These are phyloP conservation scores for Tricholoma matsutake DNA, from an alignment of 768 basidiomycete species.

Conservation along the genomic window DNA sequence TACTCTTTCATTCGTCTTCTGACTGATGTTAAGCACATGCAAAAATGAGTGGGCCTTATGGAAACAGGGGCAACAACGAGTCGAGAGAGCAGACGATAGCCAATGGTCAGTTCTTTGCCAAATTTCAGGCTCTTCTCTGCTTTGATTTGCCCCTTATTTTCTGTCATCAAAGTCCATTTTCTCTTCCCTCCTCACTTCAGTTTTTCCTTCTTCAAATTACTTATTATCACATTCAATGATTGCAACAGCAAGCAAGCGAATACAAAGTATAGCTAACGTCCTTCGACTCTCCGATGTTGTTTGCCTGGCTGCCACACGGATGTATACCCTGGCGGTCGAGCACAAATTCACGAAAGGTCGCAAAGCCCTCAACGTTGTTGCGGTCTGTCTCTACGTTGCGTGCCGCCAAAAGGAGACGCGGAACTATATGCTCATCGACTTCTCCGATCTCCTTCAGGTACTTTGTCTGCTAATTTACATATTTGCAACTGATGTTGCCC, in stretches of 20 bases:
- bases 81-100: slow-evolving; percentile 90
- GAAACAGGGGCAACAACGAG: slow-evolving; percentile 74
- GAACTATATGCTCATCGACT: slow-evolving; percentile 98
- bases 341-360: slow-evolving; percentile 94
- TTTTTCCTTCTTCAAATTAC: neutral
- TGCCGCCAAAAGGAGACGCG: slow-evolving; percentile 88
- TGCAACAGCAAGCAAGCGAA: slow-evolving; percentile 69
- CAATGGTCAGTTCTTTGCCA: slow-evolving; percentile 56
- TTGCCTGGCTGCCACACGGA: slow-evolving; percentile 74
- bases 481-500: slow-evolving; percentile 7
- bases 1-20: neutral
- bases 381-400: slow-evolving; percentile 93
- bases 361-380: slow-evolving; percentile 89
- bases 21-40: slow-evolving; percentile 60
- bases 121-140: too few relatives aligned
- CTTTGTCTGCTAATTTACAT: neutral
- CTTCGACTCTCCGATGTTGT: slow-evolving; percentile 79
- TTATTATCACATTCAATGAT: neutral
- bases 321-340: slow-evolving; percentile 92
- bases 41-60: slow-evolving; percentile 77
- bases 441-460: slow-evolving; percentile 92
- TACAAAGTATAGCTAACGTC: slow-evolving; percentile 77
- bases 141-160: too few relatives aligned
- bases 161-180: neutral
- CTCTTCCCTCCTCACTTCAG: neutral